Evolutionary conservation across 768 basidiomycete species (phyloP).

Genomic region (Phylloporus sp.): DNA sequence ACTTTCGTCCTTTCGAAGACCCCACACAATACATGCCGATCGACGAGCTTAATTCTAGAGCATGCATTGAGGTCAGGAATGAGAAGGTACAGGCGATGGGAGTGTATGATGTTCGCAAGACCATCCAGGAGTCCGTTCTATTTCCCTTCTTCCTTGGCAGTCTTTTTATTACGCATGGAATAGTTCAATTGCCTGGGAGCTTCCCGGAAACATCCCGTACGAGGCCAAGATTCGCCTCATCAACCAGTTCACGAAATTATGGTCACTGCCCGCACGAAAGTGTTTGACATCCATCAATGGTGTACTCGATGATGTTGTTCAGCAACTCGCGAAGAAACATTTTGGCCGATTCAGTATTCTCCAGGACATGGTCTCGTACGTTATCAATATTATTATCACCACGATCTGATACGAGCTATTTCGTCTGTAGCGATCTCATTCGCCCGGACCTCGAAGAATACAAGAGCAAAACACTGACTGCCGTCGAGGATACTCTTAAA

Average conservation of each 20-base stretch:
- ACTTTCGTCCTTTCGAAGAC: constrained; percentile 34
- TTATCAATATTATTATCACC: neutral
- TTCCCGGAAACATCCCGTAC: constrained; percentile 38
- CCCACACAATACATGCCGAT: constrained; percentile 10
- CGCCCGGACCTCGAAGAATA: constrained; percentile 26
- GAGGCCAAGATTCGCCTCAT: constrained; percentile 38
- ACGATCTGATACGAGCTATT: neutral
- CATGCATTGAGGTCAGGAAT: neutral
- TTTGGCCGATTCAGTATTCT: constrained; percentile 41
- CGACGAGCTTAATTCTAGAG: constrained; percentile 9
- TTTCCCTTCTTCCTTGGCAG: neutral
- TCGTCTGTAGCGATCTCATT: constrained; percentile 24
- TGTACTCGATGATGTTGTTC: constrained; percentile 28
- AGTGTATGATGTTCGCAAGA: constrained; percentile 31
- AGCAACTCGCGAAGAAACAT: constrained; percentile 26
- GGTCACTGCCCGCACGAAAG: constrained; percentile 32
- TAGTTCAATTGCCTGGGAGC: constrained; percentile 41
- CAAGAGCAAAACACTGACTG: constrained; percentile 17
- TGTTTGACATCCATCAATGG: constrained; percentile 34
- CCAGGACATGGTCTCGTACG: constrained; percentile 33
- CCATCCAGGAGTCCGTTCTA: constrained; percentile 32
- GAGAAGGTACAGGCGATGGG: constrained; percentile 19
- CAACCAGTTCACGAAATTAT: constrained; percentile 29
- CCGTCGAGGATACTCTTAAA: constrained; percentile 32
- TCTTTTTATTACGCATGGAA: neutral